Evolutionary conservation across 2,329 filamentous ascomycete species (phyloP).

Genomic region (Endocalyx cinctus): DNA sequence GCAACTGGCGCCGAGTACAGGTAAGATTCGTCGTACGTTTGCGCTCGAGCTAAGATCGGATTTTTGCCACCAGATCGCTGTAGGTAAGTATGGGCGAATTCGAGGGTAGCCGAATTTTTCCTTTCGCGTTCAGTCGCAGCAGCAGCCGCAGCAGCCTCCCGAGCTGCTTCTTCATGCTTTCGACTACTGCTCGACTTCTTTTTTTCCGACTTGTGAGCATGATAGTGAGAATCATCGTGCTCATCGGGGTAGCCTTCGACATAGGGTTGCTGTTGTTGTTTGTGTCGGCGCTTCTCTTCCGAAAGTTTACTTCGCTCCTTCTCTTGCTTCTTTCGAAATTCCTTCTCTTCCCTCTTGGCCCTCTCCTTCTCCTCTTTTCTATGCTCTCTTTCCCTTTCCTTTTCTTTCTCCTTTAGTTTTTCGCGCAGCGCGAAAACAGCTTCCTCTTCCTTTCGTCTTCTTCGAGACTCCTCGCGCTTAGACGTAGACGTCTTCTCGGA

Average conservation of each 20-base stretch:
- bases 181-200: conserved; percentile 23
- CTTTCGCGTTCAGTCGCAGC: conserved; percentile 15
- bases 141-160: conserved; percentile 9
- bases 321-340: conserved; percentile 28
- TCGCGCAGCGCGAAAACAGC: too few relatives aligned
- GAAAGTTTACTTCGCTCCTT: conserved; percentile 27
- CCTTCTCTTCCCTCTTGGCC: conserved; percentile 13
- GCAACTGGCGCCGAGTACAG: conserved; percentile 16
- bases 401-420: conserved; percentile 18
- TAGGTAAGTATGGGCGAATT: conserved; percentile 24
- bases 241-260: conserved; percentile 17
- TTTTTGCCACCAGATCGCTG: conserved; percentile 20
- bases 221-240: conserved; percentile 8
- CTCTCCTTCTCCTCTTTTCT: conserved; percentile 22
- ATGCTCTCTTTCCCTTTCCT: conserved; percentile 20
- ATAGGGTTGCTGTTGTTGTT: conserved; percentile 12
- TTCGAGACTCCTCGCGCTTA: conserved; percentile 34
- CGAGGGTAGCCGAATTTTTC: conserved; percentile 18
- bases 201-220: conserved; percentile 17
- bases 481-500: conserved; percentile 39
- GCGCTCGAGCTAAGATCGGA: conserved; percentile 12
- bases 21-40: conserved; percentile 17
- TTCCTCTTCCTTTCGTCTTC: conserved; percentile 29
- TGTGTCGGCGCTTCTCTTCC: conserved; percentile 22
- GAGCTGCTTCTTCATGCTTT: conserved; percentile 18